Evolutionary conservation across 192 early-diverging fungal species (phyloP).

Genomic region (Gamsiella multidivaricata): DNA sequence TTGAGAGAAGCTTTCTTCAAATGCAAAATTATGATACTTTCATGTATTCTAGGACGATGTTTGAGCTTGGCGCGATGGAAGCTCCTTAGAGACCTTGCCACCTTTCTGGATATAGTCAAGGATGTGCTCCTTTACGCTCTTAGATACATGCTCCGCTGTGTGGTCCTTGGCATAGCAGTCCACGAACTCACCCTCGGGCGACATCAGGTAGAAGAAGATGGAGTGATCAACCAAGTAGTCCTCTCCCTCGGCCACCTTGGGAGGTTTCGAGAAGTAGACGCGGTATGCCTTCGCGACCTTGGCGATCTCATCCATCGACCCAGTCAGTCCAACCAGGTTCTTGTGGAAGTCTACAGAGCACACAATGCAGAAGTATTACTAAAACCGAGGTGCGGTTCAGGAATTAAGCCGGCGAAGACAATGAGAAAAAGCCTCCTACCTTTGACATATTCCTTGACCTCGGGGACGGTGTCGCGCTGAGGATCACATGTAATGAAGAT

Average conservation of each 20-base stretch:
- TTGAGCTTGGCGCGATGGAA: background rate
- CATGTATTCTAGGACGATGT: background rate
- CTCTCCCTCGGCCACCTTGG: slow-evolving; percentile 76
- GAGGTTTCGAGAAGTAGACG: slow-evolving; percentile 95
- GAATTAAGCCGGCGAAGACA: no score
- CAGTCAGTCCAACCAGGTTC: slow-evolving; percentile 92
- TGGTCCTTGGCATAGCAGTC: slow-evolving; percentile 91
- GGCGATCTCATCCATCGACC: slow-evolving; percentile 84
- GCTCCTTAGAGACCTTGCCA: slow-evolving; percentile 45
- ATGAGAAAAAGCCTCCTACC: no score
- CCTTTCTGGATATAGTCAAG: slow-evolving; percentile 57
- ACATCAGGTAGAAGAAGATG: slow-evolving; percentile 98
- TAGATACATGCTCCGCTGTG: slow-evolving; percentile 68
- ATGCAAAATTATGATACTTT: background rate
- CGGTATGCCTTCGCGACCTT: slow-evolving; percentile 89
- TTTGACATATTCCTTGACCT: slow-evolving; percentile 79
- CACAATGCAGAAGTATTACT: background rate
- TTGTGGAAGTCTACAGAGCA: slow-evolving; percentile 86
- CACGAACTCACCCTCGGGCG: slow-evolving; percentile 89
- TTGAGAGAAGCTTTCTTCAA: no score
- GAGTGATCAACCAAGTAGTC: slow-evolving; percentile 99
- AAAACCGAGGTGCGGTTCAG: background rate
- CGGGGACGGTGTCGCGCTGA: slow-evolving; percentile 87
- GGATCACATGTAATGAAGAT: slow-evolving; percentile 99
- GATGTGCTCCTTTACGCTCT: slow-evolving; percentile 65